Percentiles rank a stretch among this genome's conserved stretches.
phyloP scores from a whole-genome alignment of 2,329 filamentous ascomycete species.

The Calonectria pseudoreteaudii region DNA sequence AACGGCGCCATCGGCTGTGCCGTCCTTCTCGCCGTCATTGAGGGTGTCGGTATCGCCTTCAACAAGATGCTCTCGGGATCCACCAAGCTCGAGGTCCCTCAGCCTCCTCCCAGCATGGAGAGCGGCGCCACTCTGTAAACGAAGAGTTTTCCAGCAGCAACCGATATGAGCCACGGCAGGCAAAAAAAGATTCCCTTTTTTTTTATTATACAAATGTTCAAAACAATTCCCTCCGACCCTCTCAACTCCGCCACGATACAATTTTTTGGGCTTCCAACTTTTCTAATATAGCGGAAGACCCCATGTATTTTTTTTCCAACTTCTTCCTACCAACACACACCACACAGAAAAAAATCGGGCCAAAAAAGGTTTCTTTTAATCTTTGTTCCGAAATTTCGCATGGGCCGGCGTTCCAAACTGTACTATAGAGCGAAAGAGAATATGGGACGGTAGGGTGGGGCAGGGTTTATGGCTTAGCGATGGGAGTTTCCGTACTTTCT shows the following conservation, averaged over 20 bases:
- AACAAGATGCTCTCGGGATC: conserved; percentile 63
- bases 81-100: conserved; percentile 73
- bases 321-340: conserved; percentile 4
- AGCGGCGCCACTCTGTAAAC: conserved; percentile 41
- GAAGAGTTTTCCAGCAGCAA: conserved; percentile 21
- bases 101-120: conserved; percentile 47
- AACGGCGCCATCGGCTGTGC: conserved; percentile 98
- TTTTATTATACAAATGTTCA: conserved; percentile 14
- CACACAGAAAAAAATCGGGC: conserved; percentile 34
- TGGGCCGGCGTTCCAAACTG: conserved; percentile 49
- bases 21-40: conserved; percentile 93
- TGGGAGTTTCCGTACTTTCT: conserved; percentile 37
- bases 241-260: conserved; percentile 41
- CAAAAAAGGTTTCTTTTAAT: conserved; percentile 35
- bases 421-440: conserved; percentile 43
- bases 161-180: conserved; percentile 17
- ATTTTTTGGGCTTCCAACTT: conserved; percentile 21
- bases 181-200: conserved; percentile 3
- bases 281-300: conserved; percentile 13
- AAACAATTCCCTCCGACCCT: conserved; percentile 27
- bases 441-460: conserved; percentile 29
- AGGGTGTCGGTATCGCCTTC: conserved; percentile 96
- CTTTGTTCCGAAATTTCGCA: conserved; percentile 40
- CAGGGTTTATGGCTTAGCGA: conserved; percentile 41
- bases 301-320: conserved; percentile 36